phyloP scores from a whole-genome alignment of 331 rosid species.

The Quercus phellos region DNA sequence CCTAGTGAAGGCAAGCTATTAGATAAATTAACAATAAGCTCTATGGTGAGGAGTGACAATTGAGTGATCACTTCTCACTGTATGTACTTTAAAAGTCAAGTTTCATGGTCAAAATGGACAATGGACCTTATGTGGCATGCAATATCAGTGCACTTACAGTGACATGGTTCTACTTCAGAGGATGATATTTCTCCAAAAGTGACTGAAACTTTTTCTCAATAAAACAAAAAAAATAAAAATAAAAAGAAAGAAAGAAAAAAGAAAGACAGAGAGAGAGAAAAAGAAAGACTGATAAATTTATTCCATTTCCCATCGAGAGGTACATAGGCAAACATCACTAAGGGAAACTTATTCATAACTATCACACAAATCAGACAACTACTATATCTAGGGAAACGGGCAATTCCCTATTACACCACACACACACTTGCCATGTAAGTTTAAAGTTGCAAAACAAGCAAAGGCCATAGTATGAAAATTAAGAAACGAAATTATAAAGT shows the following conservation, averaged over 20 bases:
- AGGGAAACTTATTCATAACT: not conserved
- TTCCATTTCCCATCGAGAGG: not conserved
- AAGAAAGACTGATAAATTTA: too few species aligned
- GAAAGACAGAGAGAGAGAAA: too few species aligned
- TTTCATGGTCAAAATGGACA: too few species aligned
- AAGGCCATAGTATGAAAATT: not conserved
- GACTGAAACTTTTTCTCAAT: not conserved
- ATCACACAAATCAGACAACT: slow-evolving; percentile 7
- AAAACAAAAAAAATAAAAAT: not conserved
- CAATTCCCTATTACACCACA: slow-evolving; percentile 1
- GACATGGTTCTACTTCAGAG: not conserved
- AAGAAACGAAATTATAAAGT: not conserved
- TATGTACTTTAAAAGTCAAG: too few species aligned
- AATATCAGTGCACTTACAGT: not conserved
- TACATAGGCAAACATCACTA: not conserved
- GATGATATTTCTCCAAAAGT: not conserved
- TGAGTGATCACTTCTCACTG: too few species aligned
- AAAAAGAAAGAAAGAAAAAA: not conserved
- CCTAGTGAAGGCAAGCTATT: too few species aligned
- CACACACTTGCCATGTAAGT: not conserved
- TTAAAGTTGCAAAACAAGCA: not conserved
- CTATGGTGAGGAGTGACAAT: too few species aligned
- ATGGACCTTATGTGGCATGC: not conserved
- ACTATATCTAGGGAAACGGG: slow-evolving; percentile 15
- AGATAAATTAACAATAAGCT: too few species aligned